Evolutionary conservation across 306 rosid genomes (phyloP).

Genomic region (Dalbergia cochinchinensis): DNA sequence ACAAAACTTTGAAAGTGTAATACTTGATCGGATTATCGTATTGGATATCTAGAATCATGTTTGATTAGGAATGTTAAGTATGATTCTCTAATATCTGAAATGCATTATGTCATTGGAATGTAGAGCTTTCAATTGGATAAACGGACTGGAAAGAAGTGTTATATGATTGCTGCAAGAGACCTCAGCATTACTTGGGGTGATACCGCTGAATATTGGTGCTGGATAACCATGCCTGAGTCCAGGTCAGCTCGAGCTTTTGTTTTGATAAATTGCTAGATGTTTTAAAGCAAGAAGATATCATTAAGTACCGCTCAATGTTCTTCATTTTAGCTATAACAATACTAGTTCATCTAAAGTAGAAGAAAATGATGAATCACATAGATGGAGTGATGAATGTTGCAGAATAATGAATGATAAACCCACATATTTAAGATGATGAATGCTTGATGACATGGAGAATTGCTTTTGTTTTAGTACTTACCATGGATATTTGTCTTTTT

Average conservation of each 20-base stretch:
- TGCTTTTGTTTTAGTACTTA: neutral
- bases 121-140: constrained; percentile 55
- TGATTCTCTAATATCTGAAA: neutral
- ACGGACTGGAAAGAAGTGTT: constrained; percentile 54
- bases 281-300: too few relatives aligned
- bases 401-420: neutral
- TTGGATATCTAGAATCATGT: neutral
- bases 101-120: neutral
- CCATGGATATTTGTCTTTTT: too few relatives aligned
- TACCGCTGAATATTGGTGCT: constrained; percentile 24
- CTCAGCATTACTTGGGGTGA: constrained; percentile 41
- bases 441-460: neutral
- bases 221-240: constrained; percentile 48
- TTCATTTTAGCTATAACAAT: too few relatives aligned
- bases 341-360: neutral
- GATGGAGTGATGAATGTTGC: neutral
- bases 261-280: neutral
- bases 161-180: constrained; percentile 50
- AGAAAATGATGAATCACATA: neutral
- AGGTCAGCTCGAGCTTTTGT: constrained; percentile 39
- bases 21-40: neutral
- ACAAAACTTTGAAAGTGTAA: too few relatives aligned
- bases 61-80: neutral
- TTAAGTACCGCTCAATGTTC: too few relatives aligned
- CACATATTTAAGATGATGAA: neutral